phyloP scores from a whole-genome alignment of 176 grass and related monocot species.

The Bolboschoenus planiculmis region DNA sequence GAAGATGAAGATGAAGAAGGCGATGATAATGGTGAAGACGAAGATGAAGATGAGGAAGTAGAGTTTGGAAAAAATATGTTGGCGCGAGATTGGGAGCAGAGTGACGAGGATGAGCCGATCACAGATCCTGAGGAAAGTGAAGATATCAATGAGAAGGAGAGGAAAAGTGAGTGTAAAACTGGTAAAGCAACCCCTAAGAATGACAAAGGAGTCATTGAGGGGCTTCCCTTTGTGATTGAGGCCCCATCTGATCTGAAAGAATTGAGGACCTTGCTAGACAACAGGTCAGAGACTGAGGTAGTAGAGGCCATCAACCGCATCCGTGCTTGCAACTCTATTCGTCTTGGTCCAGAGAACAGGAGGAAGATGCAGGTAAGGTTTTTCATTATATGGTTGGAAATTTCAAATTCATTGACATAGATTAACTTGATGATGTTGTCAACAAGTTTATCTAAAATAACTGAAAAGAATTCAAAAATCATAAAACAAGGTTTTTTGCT shows the following conservation, averaged over 20 bases:
- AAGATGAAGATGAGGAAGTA: slow-evolving; percentile 28
- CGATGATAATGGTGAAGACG: slow-evolving; percentile 4
- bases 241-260: slow-evolving; percentile 63
- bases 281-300: slow-evolving; percentile 66
- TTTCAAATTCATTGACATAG: neutral
- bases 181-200: slow-evolving; percentile 12
- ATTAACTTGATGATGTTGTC: neutral
- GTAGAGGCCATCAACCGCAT: slow-evolving; percentile 75
- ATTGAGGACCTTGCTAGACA: slow-evolving; percentile 66
- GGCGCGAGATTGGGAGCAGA: slow-evolving; percentile 69
- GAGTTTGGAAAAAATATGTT: slow-evolving; percentile 52
- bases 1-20: slow-evolving; percentile 28
- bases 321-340: slow-evolving; percentile 84
- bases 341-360: slow-evolving; percentile 74
- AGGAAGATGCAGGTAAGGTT: slow-evolving; percentile 87
- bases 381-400: neutral
- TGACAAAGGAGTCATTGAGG: slow-evolving; percentile 37
- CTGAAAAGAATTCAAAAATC: neutral
- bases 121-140: slow-evolving; percentile 53
- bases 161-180: slow-evolving; percentile 28
- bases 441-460: neutral
- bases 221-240: slow-evolving; percentile 88
- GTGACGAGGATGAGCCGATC: slow-evolving; percentile 49
- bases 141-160: slow-evolving; percentile 37
- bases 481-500: neutral